Evolutionary conservation across 2,329 filamentous ascomycete genomes (phyloP).

Genomic region (Colletotrichum cuscutae): DNA sequence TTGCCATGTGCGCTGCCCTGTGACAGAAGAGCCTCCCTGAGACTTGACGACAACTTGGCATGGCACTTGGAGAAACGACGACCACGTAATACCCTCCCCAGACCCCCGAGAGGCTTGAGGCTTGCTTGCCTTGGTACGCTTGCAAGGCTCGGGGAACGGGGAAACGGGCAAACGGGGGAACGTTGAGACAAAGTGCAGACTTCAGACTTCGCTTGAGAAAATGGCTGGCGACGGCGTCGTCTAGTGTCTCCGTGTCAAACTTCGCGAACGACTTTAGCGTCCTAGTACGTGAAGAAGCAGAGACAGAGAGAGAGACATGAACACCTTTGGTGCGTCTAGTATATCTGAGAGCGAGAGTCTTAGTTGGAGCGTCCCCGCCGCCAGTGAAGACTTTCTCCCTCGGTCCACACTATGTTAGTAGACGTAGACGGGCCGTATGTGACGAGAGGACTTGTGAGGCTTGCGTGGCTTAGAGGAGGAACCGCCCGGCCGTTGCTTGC

Average conservation of each 20-base stretch:
- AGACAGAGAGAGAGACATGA: conserved; percentile 3
- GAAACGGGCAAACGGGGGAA: conserved; percentile 3
- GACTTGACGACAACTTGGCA: conserved; percentile 22
- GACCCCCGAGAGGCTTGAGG: background rate
- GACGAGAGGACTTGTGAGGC: conserved; percentile 6
- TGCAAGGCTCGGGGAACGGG: conserved; percentile 21
- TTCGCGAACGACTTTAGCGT: conserved; percentile 18
- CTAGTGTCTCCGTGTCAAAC: conserved; percentile 33
- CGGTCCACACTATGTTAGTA: background rate
- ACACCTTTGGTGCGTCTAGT: background rate
- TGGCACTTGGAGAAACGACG: conserved; percentile 1
- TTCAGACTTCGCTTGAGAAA: conserved; percentile 26
- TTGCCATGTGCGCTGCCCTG: conserved; percentile 29
- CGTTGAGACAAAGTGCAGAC: conserved; percentile 31
- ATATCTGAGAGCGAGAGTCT: background rate
- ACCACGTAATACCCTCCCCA: background rate
- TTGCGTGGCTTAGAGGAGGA: conserved; percentile 11
- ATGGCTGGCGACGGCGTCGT: conserved; percentile 30
- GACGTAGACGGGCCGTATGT: background rate
- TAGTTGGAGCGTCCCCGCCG: background rate
- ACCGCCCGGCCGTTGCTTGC: conserved; percentile 23
- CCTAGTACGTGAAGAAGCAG: conserved; percentile 22
- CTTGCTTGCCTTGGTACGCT: background rate
- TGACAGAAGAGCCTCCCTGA: conserved; percentile 29
- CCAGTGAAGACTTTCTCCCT: conserved; percentile 1